A percentile compares a stretch with the other conserved stretches of the same genome.
phyloP scores from a whole-genome alignment of 2,329 filamentous ascomycete genomes.

The Cadophora sp. region DNA sequence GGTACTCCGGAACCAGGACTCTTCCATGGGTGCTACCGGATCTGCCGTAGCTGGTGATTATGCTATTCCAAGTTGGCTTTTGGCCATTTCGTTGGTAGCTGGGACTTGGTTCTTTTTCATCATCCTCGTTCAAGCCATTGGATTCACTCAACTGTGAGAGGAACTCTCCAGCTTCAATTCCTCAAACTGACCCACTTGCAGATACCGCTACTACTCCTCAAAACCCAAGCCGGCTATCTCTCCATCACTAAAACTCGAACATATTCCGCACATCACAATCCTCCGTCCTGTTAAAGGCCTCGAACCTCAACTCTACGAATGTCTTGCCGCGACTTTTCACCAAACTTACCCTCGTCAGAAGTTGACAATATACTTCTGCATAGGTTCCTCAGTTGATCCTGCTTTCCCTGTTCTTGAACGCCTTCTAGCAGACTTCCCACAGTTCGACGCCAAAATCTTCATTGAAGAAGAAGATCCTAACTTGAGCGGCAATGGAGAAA shows the following conservation, averaged over 20 bases:
- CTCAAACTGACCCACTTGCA: slow-evolving; percentile 38
- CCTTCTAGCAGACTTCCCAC: slow-evolving; percentile 75
- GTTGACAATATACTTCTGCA: slow-evolving; percentile 82
- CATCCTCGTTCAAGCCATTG: slow-evolving; percentile 61
- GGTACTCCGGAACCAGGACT: neutral
- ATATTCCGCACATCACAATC: slow-evolving; percentile 83
- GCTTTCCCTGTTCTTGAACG: slow-evolving; percentile 76
- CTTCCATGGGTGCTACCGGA: neutral
- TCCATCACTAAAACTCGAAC: slow-evolving; percentile 54
- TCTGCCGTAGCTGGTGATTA: slow-evolving; percentile 8
- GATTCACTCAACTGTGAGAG: slow-evolving; percentile 60
- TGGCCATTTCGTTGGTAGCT: slow-evolving; percentile 53
- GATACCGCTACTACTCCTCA: slow-evolving; percentile 61
- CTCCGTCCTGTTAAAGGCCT: slow-evolving; percentile 94
- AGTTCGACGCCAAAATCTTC: slow-evolving; percentile 73
- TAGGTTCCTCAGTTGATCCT: slow-evolving; percentile 76
- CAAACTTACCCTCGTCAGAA: slow-evolving; percentile 82
- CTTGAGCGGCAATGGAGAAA: slow-evolving; percentile 61
- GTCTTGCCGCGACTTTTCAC: slow-evolving; percentile 82
- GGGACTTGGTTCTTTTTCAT: slow-evolving; percentile 61
- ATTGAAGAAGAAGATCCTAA: slow-evolving; percentile 83
- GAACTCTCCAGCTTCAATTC: neutral
- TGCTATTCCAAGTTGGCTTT: slow-evolving; percentile 37
- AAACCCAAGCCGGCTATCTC: slow-evolving; percentile 58
- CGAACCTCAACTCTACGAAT: slow-evolving; percentile 90